These are phyloP conservation scores for Trapa bicornis DNA, from an alignment of 345 rosid genomes.

Conservation along the genomic window DNA sequence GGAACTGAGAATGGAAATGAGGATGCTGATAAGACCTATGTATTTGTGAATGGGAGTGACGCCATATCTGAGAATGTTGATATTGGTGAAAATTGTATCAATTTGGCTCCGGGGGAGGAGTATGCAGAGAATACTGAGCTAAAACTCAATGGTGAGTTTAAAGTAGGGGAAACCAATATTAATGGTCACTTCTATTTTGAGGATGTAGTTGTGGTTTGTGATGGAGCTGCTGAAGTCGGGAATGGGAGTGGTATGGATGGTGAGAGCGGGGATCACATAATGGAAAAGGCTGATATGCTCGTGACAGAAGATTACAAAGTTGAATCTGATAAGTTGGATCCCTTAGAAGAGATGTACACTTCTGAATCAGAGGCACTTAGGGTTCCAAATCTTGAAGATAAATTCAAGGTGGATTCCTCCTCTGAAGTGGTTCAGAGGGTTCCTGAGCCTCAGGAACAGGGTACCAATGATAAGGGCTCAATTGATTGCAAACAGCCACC, in stretches of 20 bases:
- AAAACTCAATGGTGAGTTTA: not conserved
- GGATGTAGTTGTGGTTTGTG: slow-evolving; percentile 2
- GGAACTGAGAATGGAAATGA: slow-evolving; percentile 14
- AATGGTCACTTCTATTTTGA: slow-evolving; percentile 5
- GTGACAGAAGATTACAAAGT: not conserved
- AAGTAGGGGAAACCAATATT: not conserved
- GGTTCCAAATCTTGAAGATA: not conserved
- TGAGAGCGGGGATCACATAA: slow-evolving; percentile 6
- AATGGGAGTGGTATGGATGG: slow-evolving; percentile 1
- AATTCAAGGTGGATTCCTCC: not conserved
- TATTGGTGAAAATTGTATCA: slow-evolving; percentile 13
- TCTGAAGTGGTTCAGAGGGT: not conserved
- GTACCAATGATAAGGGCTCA: not conserved
- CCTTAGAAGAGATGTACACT: not conserved
- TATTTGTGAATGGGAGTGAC: slow-evolving; percentile 28
- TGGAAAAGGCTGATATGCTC: not conserved
- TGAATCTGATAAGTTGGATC: not conserved
- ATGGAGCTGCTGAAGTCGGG: slow-evolving; percentile 5
- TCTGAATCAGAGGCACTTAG: not conserved
- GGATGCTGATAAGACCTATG: slow-evolving; percentile 22
- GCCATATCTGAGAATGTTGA: slow-evolving; percentile 12
- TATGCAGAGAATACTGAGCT: slow-evolving; percentile 3
- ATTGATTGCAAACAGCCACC: not conserved
- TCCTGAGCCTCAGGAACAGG: not conserved
- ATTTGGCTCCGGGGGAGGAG: slow-evolving; percentile 9